Base-by-base conservation (phyloP, 805 yeast genomes). In the Sungouiozyma intestinalis region DNA sequence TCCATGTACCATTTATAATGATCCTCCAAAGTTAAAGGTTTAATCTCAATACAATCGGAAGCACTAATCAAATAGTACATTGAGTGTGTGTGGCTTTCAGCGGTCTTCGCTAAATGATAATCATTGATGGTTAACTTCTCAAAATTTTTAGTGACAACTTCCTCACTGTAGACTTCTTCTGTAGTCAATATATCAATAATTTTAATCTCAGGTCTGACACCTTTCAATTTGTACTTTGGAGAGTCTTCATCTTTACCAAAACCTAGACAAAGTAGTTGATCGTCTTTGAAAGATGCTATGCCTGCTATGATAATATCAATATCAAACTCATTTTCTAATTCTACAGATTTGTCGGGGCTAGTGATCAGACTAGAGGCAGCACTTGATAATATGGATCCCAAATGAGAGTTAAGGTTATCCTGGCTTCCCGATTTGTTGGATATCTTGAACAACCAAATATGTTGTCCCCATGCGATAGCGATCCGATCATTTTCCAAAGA, bases 381-480 rank as follows among this genome's bases (percentile, higher is more conserved):
- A 41, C 66, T 63, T 19, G 71, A 55, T 35, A 67, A 38, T 15
- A 61, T 47, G 2, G 65, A 58, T 0, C 59, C 62, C 17, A 59
- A 37, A 42, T 58, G 50, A 6, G 33, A 35, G 4, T 15, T 27
- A 32, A 38, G 35, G n/a, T 14, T 19, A 20, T 43, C 43, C 13
- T 38, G 37, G n/a, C 16, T 43, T 29, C 21, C 16, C 3, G 36
- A 42, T 35, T 27, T 41, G 1, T 32, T 16, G 7, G 42, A 34
- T 7, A 77, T 62, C 45, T 77, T 69, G 32, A 86, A 62, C 16
- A 72, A 65, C 94, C 95, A 88, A 2, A 90, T 67, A 48, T 78
- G 73, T 46, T 76, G 71, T 2, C 77, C 83, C 97, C 97, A 92
- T 0, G 88, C 94, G 19, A 92, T 71, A 1, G 84, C 60, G 9